Evolutionary conservation across 208 protist species (phyloP).

Genomic region (Trypanosoma boissoni): DNA sequence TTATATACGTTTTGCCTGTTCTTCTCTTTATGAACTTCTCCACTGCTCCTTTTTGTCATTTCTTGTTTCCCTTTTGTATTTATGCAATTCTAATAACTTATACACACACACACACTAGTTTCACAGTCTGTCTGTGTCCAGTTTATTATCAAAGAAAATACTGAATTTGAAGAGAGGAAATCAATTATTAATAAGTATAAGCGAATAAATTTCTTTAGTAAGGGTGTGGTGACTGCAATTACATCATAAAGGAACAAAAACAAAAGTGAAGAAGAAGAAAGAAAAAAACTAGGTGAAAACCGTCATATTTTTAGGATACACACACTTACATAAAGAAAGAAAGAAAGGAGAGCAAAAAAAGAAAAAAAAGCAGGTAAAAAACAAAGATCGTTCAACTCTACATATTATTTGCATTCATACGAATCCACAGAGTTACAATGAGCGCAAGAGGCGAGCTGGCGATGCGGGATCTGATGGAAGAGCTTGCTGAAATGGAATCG

Average conservation of each 20-base stretch:
- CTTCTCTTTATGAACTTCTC: constrained; percentile 7
- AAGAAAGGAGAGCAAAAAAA: constrained; percentile 7
- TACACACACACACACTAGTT: no score
- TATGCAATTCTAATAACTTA: no score
- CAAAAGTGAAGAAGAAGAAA: constrained; percentile 4
- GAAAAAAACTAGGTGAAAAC: constrained; percentile 1
- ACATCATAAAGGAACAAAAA: no score
- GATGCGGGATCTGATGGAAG: constrained; percentile 72
- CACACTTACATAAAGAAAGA: neutral
- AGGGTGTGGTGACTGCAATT: no score
- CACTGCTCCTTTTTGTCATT: no score
- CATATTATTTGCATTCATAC: constrained; percentile 7
- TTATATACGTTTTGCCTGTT: constrained; percentile 2
- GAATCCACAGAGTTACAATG: constrained; percentile 16
- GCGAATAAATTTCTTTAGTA: no score
- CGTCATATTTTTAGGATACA: neutral
- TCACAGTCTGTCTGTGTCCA: no score
- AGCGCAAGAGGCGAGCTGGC: constrained; percentile 61
- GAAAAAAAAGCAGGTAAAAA: constrained; percentile 11
- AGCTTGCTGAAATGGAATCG: constrained; percentile 72
- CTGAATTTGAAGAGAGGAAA: no score
- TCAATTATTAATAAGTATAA: no score
- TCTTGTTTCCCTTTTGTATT: no score
- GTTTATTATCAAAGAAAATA: no score
- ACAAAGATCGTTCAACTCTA: constrained; percentile 2